Evolutionary conservation across 2,329 filamentous ascomycete genomes (phyloP), one percentile per base, ranked within the genome.

Genomic region (Gaeumannomyces sp.): DNA sequence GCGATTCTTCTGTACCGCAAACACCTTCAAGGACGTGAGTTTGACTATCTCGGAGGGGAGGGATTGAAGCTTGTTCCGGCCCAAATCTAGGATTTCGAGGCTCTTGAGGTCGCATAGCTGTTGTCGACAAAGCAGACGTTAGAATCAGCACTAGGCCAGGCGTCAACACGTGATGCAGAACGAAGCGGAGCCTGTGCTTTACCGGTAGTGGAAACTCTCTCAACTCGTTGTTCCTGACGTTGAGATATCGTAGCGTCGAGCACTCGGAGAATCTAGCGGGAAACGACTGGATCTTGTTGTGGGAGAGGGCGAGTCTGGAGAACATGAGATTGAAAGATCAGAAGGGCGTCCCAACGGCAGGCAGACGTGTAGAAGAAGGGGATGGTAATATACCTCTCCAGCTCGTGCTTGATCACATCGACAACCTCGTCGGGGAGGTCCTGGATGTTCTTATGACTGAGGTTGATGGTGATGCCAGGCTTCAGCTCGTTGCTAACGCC

Each of bases 31-130:
- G 1, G 92, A 96, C 6, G 88, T 89, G 71, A 98, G 81, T 72
- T 88, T 92, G 66, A 85, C 86, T 67, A 97, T 91, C 64, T 93
- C 90, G 60, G 89, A 85, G 0, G 94, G 93, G 2, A 98, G 83
- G 13, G 85, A 80, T 61, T 85, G 85, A 67, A 98, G 87, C 74
- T 90, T 92, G 74, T 98, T 98, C 71, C 91, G 87, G 74, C 93
- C 93, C 64, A 98, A 83, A 77, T 98, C 94, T 67, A 98, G 85
- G 66, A 97, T 97, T 77, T 98, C 93, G 64, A 98, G 85, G 45
- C 92, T 90, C 63, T 86, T 89, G 67, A 98, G 83, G 75, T 93
- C 88, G 74, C 94, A 93, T 66, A 98, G 85, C 93, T 96, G 73
- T 62, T 53, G 19, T 53, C 38, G 45, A n/a, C 7, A 6, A 53